These are phyloP conservation scores for Neonectria punicea DNA, from an alignment of 2,329 filamentous ascomycete species.

Conservation along the genomic window DNA sequence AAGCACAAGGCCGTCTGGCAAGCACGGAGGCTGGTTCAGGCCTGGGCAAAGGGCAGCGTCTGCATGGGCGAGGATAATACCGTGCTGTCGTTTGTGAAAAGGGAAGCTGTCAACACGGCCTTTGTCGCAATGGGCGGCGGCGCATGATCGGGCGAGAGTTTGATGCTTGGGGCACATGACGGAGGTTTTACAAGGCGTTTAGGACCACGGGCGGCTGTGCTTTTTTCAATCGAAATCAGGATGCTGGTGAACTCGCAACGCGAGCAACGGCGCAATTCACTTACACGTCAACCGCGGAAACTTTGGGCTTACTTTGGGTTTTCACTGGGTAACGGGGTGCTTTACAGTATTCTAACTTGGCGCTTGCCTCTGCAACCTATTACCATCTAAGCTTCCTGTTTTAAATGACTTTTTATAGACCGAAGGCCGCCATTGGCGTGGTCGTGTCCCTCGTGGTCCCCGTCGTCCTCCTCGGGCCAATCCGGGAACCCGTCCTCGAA, in stretches of 20 bases:
- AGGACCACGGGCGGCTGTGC: not conserved
- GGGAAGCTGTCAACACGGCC: constrained; percentile 31
- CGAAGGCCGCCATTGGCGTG: constrained; percentile 27
- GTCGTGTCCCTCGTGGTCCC: constrained; percentile 45
- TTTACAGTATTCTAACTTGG: not conserved
- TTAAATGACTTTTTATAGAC: constrained; percentile 37
- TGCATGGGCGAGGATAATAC: constrained; percentile 34
- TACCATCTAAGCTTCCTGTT: constrained; percentile 27
- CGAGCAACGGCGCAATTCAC: not conserved
- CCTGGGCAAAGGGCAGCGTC: constrained; percentile 42
- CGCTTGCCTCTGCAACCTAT: too few species aligned
- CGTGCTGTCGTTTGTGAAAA: constrained; percentile 39
- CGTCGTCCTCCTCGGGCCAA: constrained; percentile 59
- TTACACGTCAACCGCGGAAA: not conserved
- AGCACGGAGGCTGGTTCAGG: constrained; percentile 34
- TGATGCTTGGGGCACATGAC: not conserved
- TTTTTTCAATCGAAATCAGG: not conserved
- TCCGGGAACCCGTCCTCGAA: constrained; percentile 71
- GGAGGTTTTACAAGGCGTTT: not conserved
- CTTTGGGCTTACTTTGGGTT: not conserved
- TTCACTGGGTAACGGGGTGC: not conserved
- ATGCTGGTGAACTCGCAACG: not conserved
- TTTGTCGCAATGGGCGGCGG: constrained; percentile 37
- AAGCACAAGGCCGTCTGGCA: constrained; percentile 48
- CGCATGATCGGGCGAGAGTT: not conserved